These are phyloP conservation scores for Cryptosporidium felis DNA, from an alignment of 169 alveolate species.

Conservation along the genomic window DNA sequence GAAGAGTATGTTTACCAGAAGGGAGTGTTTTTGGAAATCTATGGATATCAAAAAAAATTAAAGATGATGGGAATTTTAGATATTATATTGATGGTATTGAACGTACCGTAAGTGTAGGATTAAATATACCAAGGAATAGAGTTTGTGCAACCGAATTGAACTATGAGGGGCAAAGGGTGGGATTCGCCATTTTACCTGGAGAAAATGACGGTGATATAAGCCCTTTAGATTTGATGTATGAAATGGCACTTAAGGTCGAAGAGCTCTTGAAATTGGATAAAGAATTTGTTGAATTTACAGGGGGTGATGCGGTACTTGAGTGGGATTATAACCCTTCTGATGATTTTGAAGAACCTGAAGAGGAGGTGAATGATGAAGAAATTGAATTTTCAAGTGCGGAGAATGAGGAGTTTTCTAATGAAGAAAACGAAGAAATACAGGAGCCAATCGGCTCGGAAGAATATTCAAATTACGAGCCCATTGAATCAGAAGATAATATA, in stretches of 20 bases:
- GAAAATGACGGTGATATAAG: background rate
- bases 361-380: background rate
- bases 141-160: conserved; percentile 68
- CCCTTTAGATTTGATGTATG: conserved; percentile 60
- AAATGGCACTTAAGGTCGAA: conserved; percentile 53
- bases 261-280: conserved; percentile 30
- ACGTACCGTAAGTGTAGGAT: conserved; percentile 2
- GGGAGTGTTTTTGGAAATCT: conserved; percentile 59
- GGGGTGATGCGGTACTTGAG: conserved; percentile 70
- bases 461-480: no score
- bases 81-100: conserved; percentile 47
- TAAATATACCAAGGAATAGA: conserved; percentile 29
- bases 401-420: no score
- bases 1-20: conserved; percentile 64
- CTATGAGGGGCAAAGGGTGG: conserved; percentile 61
- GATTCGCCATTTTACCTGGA: conserved; percentile 59
- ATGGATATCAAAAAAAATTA: conserved; percentile 62
- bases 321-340: conserved; percentile 33
- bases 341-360: background rate
- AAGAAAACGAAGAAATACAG: background rate
- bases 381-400: background rate
- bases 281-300: conserved; percentile 48
- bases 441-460: no score
- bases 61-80: conserved; percentile 57
- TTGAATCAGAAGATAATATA: no score